phyloP scores from a whole-genome alignment of 768 basidiomycete genomes.

The Mycena latifolia region DNA sequence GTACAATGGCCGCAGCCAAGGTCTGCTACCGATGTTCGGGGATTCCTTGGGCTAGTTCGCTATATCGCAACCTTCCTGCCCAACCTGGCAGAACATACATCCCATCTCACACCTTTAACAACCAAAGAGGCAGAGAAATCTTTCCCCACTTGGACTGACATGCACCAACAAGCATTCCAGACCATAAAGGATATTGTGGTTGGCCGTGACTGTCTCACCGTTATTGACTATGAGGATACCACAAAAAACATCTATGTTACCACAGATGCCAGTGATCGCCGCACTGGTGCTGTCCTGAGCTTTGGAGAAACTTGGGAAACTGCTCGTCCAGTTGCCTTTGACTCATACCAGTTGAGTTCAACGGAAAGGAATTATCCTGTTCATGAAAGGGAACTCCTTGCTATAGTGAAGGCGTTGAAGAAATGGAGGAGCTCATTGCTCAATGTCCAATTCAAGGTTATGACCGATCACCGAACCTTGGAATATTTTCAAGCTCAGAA shows the following conservation, averaged over 20 bases:
- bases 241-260: neutral
- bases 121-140: neutral
- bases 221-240: constrained; percentile 6
- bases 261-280: constrained; percentile 7
- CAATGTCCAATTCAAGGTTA: constrained; percentile 41
- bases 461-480: constrained; percentile 53
- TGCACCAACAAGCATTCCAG: constrained; percentile 4
- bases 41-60: neutral
- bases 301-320: constrained; percentile 40
- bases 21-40: neutral
- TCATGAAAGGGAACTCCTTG: constrained; percentile 44
- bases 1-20: constrained; percentile 1
- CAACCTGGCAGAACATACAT: neutral
- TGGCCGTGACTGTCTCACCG: constrained; percentile 3
- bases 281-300: constrained; percentile 1
- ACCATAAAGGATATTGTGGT: neutral
- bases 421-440: constrained; percentile 44
- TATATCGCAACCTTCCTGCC: constrained; percentile 2
- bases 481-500: constrained; percentile 44
- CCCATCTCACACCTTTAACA: neutral
- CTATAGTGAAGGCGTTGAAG: constrained; percentile 46
- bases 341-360: constrained; percentile 43
- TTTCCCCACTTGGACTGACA: neutral
- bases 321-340: constrained; percentile 48
- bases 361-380: constrained; percentile 43